Evolutionary conservation across 1,139 yeast species (phyloP).

Genomic region (Candida neerlandica): DNA sequence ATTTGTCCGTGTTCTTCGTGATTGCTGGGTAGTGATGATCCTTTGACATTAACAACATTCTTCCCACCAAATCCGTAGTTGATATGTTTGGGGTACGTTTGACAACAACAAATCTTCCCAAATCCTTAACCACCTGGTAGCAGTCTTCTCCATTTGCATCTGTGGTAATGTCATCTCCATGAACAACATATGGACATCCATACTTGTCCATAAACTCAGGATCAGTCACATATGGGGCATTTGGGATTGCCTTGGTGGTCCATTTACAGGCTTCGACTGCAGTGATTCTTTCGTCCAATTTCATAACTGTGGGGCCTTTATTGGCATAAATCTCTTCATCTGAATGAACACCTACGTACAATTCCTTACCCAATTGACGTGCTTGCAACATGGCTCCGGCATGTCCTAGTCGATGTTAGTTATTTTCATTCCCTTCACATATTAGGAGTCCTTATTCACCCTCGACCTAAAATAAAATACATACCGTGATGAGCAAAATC

Average conservation of each 20-base stretch:
- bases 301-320: slow-evolving; percentile 96
- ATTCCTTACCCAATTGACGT: slow-evolving; percentile 70
- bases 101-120: slow-evolving; percentile 86
- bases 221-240: slow-evolving; percentile 95
- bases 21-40: slow-evolving; percentile 56
- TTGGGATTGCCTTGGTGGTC: slow-evolving; percentile 71
- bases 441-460: too few species aligned
- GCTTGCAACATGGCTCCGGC: slow-evolving; percentile 98
- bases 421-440: background rate
- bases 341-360: slow-evolving; percentile 86
- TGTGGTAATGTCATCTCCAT: slow-evolving; percentile 96
- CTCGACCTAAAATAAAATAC: slow-evolving; percentile 20
- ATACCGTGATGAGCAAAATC: slow-evolving; percentile 95
- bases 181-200: slow-evolving; percentile 87
- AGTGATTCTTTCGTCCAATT: slow-evolving; percentile 68
- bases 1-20: slow-evolving; percentile 26
- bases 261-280: slow-evolving; percentile 93
- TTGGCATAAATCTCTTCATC: slow-evolving; percentile 81
- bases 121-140: slow-evolving; percentile 78
- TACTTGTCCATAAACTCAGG: slow-evolving; percentile 74
- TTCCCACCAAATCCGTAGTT: slow-evolving; percentile 93
- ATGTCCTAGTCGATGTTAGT: slow-evolving; percentile 52
- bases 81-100: slow-evolving; percentile 92
- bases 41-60: slow-evolving; percentile 70
- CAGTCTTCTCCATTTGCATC: slow-evolving; percentile 96